Percentiles rank a stretch among this genome's conserved stretches.
Conservation (phyloP, 345 rosid genomes). For the Trapa bicornis region DNA sequence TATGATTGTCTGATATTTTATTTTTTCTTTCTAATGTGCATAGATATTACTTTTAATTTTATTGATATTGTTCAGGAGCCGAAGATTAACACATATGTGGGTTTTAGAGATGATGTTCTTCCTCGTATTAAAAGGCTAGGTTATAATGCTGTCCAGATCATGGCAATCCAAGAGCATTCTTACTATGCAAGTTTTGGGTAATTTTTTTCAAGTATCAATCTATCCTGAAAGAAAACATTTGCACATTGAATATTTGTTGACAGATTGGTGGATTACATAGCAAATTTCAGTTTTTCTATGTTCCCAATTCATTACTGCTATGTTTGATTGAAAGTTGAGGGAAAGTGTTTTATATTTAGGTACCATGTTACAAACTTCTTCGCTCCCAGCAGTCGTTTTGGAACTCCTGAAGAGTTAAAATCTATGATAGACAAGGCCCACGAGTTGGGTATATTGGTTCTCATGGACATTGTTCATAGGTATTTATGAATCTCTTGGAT, state of each 20-base stretch:
- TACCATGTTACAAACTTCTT: conserved; percentile 92
- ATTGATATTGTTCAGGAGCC: conserved; percentile 58
- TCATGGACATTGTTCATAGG: conserved; percentile 99
- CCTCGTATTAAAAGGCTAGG: conserved; percentile 91
- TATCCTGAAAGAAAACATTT: no score
- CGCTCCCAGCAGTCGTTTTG: conserved; percentile 96
- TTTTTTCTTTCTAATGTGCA: neutral
- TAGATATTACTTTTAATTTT: conserved; percentile 4
- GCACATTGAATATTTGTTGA: no score
- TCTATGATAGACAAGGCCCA: conserved; percentile 92
- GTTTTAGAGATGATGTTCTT: conserved; percentile 89
- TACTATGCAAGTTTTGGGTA: conserved; percentile 99
- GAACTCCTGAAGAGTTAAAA: conserved; percentile 95
- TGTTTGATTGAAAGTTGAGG: neutral
- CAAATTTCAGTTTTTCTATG: no score
- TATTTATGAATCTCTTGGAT: conserved; percentile 15
- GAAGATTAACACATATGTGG: conserved; percentile 63
- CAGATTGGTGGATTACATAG: no score
- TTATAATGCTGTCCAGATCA: conserved; percentile 91
- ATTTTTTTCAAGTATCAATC: conserved; percentile 6
- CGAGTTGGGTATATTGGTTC: conserved; percentile 85
- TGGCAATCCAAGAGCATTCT: conserved; percentile 98
- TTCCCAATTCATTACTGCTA: neutral
- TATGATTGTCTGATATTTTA: neutral
- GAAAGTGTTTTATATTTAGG: conserved; percentile 31